These are phyloP conservation scores for Penicillium dipodomyicola DNA, from an alignment of 495 filamentous ascomycete genomes.

Conservation along the genomic window DNA sequence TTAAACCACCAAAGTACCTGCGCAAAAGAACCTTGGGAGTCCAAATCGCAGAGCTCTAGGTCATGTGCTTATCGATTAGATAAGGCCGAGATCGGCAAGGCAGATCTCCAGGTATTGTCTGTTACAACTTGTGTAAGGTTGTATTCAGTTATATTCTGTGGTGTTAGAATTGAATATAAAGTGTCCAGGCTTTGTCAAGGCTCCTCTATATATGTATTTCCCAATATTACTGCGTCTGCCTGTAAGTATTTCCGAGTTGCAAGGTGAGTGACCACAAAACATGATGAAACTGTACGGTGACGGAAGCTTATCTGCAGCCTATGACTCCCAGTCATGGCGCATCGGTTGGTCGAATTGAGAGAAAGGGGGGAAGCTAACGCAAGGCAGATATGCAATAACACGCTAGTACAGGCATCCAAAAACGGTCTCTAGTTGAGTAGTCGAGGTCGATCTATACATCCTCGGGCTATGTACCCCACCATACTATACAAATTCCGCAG, in stretches of 20 bases:
- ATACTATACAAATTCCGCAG: constrained; percentile 10
- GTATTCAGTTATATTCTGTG: no score
- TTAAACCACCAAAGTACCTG: no score
- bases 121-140: neutral
- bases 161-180: neutral
- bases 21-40: neutral
- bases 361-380: neutral
- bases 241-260: neutral
- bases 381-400: constrained; percentile 7
- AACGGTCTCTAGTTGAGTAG: neutral
- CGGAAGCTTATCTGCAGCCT: constrained; percentile 17
- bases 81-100: constrained; percentile 22
- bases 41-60: constrained; percentile 1
- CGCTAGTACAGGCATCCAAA: constrained; percentile 10
- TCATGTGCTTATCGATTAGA: constrained; percentile 29
- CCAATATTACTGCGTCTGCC: neutral
- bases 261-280: neutral
- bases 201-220: neutral
- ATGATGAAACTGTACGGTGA: constrained; percentile 2
- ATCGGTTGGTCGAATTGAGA: neutral
- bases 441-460: constrained; percentile 2
- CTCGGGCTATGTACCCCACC: constrained; percentile 5
- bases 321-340: constrained; percentile 3
- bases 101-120: constrained; percentile 3
- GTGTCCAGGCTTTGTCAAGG: neutral